Evolutionary conservation across 768 basidiomycete species (phyloP).

Genomic region (Glaciozyma antarctica): DNA sequence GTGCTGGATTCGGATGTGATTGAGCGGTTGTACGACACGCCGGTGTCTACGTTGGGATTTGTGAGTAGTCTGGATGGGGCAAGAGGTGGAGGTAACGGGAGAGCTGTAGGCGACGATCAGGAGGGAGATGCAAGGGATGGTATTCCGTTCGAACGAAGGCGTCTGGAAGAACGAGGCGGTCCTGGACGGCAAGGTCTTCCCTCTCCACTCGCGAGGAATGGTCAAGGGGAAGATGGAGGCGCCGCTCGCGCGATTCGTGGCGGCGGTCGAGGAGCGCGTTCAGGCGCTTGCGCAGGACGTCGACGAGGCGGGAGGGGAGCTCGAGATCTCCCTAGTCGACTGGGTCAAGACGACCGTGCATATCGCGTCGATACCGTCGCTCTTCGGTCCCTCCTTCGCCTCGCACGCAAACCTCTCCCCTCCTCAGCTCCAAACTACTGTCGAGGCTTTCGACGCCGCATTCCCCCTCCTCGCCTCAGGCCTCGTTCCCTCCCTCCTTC

Average conservation of each 20-base stretch:
- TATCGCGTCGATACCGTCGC: not conserved
- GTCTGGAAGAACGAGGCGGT: not conserved
- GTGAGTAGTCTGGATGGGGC: not conserved
- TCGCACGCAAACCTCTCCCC: not conserved
- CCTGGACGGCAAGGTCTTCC: conserved; percentile 19
- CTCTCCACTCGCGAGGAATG: conserved; percentile 14
- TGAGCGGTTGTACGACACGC: conserved; percentile 11
- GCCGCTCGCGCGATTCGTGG: conserved; percentile 14
- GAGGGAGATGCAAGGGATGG: conserved; percentile 10
- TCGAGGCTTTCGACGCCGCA: conserved; percentile 14
- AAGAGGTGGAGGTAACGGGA: not conserved
- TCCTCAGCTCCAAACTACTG: not conserved
- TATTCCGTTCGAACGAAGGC: conserved; percentile 15
- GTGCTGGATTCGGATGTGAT: conserved; percentile 11
- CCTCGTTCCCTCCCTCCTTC: conserved; percentile 8
- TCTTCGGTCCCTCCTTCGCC: conserved; percentile 14
- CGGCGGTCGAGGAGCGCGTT: not conserved
- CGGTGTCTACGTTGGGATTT: conserved; percentile 12
- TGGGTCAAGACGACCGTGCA: conserved; percentile 7
- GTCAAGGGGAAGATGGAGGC: conserved; percentile 6
- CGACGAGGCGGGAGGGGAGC: not conserved
- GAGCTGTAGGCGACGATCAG: conserved; percentile 16
- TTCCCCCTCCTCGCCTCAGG: conserved; percentile 31
- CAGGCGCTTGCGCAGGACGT: conserved; percentile 7
- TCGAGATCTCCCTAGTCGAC: conserved; percentile 2